phyloP scores from a whole-genome alignment of 2,329 filamentous ascomycete species.

The Fonsecaea erecta region DNA sequence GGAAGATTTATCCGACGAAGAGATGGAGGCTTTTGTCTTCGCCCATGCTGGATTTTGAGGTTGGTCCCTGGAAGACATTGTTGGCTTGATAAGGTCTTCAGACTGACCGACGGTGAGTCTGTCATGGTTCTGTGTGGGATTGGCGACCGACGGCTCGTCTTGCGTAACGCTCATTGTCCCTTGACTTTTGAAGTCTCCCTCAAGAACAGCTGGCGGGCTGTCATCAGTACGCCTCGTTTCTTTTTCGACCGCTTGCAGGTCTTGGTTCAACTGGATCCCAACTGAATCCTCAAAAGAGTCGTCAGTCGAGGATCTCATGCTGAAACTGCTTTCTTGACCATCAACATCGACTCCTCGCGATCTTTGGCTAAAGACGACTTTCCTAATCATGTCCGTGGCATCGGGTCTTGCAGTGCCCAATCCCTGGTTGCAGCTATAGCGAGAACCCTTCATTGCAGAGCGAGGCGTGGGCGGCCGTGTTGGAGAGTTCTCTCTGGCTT shows the following conservation, averaged over 20 bases:
- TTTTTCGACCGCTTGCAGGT: conserved; percentile 8
- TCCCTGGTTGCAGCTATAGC: conserved; percentile 21
- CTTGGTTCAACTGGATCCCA: conserved; percentile 23
- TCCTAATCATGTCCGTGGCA: conserved; percentile 24
- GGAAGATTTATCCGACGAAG: conserved; percentile 7
- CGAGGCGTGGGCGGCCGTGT: conserved; percentile 34
- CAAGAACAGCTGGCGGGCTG: neutral
- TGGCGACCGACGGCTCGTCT: conserved; percentile 3
- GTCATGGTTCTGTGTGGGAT: neutral
- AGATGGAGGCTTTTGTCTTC: conserved; percentile 24
- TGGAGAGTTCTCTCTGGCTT: conserved; percentile 12
- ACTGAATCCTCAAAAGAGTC: conserved; percentile 22
- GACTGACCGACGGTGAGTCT: neutral
- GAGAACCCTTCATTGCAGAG: conserved; percentile 37
- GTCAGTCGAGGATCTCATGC: conserved; percentile 30
- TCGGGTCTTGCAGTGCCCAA: conserved; percentile 8
- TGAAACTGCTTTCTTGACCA: conserved; percentile 37
- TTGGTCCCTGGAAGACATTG: neutral
- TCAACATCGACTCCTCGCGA: conserved; percentile 35
- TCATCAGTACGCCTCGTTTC: neutral
- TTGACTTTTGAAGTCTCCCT: neutral
- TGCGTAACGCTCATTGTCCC: neutral
- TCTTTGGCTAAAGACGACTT: conserved; percentile 34
- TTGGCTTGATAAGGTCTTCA: neutral
- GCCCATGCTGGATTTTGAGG: conserved; percentile 11